Base-by-base conservation (phyloP, 2,329 filamentous ascomycete species). In the Xylaria sp. region DNA sequence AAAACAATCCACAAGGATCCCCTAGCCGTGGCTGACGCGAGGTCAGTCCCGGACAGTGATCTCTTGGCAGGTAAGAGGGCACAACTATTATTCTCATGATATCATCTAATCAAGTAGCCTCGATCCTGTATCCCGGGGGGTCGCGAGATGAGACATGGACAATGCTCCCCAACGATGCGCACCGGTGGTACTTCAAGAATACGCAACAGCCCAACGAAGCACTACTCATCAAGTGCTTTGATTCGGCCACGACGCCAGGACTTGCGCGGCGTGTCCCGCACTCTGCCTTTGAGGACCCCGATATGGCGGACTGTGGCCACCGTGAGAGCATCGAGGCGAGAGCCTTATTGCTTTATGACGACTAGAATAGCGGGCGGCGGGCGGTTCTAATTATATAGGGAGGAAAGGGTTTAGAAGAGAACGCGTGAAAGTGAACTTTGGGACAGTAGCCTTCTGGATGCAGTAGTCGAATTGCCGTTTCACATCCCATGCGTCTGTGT, bases 161-260 rank as follows among this genome's bases (percentile, higher is more conserved):
- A 3, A 73, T 80, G 35, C 67, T 69, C 57, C 74, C 74, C 5
- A 78, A 77, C 61, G 70, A 72, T 0, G 65, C 68, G 4, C 76
- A 79, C 60, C 77, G 75, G 64, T 87, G 84, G 84, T 81, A 81
- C 67, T 87, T 79, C 72, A 78, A 83, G 60, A 77, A 79, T 65
- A 72, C 68, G 1, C 82, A 84, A 74, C 75, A 73, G 4, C 81
- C 83, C 0, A 77, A 80, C 31, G 79, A 87, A 70, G 80, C 82
- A 2, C 76, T 83, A 13, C 70, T 87, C 48, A 84, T 87, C 71
- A 87, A 87, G 69, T 85, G 83, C 65, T 87, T 82, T 69, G 85
- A 87, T 73, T 82, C 79, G 4, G 79, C 81, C 68, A 70, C 72
- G 35, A 77, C 77, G 31, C 78, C 79, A 64, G 81, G 81, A n/a